phyloP scores from a whole-genome alignment of 768 basidiomycete species.

The Tulasnella sp. region DNA sequence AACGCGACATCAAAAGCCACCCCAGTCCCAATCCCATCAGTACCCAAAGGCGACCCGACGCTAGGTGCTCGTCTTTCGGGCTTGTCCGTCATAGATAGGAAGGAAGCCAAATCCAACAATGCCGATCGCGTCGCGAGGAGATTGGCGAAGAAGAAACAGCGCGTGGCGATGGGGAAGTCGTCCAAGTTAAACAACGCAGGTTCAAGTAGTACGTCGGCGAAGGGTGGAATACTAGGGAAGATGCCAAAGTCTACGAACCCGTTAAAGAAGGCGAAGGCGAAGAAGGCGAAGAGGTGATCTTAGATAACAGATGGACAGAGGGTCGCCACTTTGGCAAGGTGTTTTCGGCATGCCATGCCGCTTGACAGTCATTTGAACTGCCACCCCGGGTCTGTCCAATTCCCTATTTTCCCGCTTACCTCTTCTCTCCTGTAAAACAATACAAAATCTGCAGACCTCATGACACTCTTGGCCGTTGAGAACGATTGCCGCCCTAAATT shows the following conservation, averaged over 20 bases:
- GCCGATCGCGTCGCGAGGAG: slow-evolving; percentile 71
- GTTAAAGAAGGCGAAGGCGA: not conserved
- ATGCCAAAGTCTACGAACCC: slow-evolving; percentile 9
- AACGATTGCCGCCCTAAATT: slow-evolving; percentile 45
- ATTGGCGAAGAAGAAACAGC: slow-evolving; percentile 78
- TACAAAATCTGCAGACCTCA: not conserved
- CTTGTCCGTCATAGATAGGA: slow-evolving; percentile 77
- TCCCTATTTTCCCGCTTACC: too few relatives aligned
- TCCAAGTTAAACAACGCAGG: not conserved
- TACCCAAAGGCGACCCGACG: slow-evolving; percentile 71
- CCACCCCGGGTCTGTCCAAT: too few relatives aligned
- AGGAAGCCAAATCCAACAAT: slow-evolving; percentile 67
- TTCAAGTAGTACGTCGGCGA: not conserved
- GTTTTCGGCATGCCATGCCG: not conserved
- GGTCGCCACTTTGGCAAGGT: too few relatives aligned
- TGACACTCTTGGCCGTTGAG: slow-evolving; percentile 33
- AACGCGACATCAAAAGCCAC: not conserved
- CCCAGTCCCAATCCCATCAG: slow-evolving; percentile 18
- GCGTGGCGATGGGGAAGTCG: slow-evolving; percentile 19
- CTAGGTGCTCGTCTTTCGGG: slow-evolving; percentile 69
- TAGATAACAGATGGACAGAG: not conserved
- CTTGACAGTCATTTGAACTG: too few relatives aligned
- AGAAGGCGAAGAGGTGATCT: slow-evolving; percentile 1
- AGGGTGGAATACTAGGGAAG: slow-evolving; percentile 8
- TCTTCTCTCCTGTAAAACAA: too few relatives aligned